Evolutionary conservation across 371 early-diverging fungal species (phyloP).

Genomic region (Batrachochytrium dendrobatidis): DNA sequence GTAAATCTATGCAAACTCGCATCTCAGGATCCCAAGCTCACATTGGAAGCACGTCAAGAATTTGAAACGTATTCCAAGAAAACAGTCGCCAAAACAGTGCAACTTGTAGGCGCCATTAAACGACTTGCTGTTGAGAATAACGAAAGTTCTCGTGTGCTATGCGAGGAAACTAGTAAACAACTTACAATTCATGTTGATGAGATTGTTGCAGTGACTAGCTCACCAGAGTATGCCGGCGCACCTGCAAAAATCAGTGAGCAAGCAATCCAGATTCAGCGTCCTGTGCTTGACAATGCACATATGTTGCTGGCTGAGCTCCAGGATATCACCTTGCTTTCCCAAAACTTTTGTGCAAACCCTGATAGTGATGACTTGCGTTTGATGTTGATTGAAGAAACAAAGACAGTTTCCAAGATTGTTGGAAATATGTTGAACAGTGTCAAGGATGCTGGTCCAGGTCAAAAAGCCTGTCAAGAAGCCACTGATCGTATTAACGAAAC

Average conservation of each 20-base stretch:
- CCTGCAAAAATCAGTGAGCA: slow-evolving; percentile 26
- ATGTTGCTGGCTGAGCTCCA: slow-evolving; percentile 17
- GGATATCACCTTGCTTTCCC: slow-evolving; percentile 23
- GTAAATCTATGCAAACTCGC: slow-evolving; percentile 33
- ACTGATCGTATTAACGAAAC: slow-evolving; percentile 22
- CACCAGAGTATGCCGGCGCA: slow-evolving; percentile 33
- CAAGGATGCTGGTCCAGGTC: slow-evolving; percentile 33
- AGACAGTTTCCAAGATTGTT: slow-evolving; percentile 22
- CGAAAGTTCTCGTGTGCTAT: slow-evolving; percentile 16
- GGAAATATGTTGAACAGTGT: slow-evolving; percentile 16
- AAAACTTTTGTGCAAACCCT: slow-evolving; percentile 27
- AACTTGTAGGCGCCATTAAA: slow-evolving; percentile 34
- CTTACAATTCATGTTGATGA: slow-evolving; percentile 31
- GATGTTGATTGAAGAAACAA: slow-evolving; percentile 16
- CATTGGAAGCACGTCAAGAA: slow-evolving; percentile 13
- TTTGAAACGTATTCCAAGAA: slow-evolving; percentile 30
- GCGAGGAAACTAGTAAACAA: slow-evolving; percentile 16
- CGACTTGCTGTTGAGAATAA: slow-evolving; percentile 24
- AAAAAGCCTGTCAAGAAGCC: slow-evolving; percentile 37
- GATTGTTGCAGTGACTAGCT: slow-evolving; percentile 19
- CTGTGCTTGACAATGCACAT: slow-evolving; percentile 25
- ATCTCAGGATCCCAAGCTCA: slow-evolving; percentile 15
- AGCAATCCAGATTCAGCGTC: slow-evolving; percentile 26
- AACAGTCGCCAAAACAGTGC: slow-evolving; percentile 28
- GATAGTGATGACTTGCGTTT: slow-evolving; percentile 13